These are phyloP conservation scores for Penicillium sp. DNA, from an alignment of 2,329 filamentous ascomycete species.

Conservation along the genomic window DNA sequence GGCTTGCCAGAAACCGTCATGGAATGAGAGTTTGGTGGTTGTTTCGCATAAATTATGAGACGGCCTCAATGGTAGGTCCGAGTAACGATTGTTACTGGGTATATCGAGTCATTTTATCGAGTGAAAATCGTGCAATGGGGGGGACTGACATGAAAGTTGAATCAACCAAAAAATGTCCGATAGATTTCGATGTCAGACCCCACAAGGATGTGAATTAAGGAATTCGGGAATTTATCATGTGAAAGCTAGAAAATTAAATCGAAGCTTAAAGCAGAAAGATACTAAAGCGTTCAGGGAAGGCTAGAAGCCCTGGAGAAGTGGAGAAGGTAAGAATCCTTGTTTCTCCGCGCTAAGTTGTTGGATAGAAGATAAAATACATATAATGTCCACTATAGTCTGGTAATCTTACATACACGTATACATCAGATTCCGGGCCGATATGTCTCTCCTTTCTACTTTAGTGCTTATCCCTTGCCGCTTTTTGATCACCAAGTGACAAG, in stretches of 20 bases:
- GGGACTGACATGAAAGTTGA: constrained; percentile 7
- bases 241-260: constrained; percentile 1
- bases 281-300: not conserved
- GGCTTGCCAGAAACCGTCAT: not conserved
- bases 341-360: not conserved
- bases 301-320: constrained; percentile 2
- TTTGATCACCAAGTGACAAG: not conserved
- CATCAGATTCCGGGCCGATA: too few species aligned
- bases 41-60: not conserved
- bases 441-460: not conserved
- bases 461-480: not conserved
- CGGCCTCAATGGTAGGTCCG: constrained; percentile 1
- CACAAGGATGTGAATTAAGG: not conserved
- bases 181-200: not conserved
- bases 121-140: constrained; percentile 1
- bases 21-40: not conserved
- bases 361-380: not conserved
- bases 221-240: constrained; percentile 2
- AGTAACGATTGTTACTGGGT: constrained; percentile 4
- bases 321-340: not conserved
- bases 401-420: not conserved
- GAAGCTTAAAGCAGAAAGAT: constrained; percentile 3
- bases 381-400: not conserved
- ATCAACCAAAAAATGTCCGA: constrained; percentile 6
- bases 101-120: constrained; percentile 15